A percentile compares a stretch with the other conserved stretches of the same genome.
phyloP scores from a whole-genome alignment of 257 asterid species.

The Penstemon barbatus region DNA sequence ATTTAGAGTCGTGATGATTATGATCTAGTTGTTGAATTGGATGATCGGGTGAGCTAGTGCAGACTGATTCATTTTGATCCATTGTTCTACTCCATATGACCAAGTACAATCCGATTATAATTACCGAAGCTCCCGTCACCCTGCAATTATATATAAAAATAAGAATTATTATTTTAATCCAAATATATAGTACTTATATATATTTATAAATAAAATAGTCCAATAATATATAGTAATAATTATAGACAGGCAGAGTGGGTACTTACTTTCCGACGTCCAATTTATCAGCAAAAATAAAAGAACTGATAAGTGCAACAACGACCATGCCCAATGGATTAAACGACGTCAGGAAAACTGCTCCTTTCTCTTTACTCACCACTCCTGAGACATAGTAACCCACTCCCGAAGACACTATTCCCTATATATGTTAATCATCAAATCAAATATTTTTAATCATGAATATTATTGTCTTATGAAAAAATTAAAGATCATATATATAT shows the following conservation, averaged over 20 bases:
- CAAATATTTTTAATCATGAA: too few relatives aligned
- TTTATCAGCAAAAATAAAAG: conserved; percentile 41
- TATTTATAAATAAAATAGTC: too few relatives aligned
- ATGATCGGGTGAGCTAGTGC: not conserved
- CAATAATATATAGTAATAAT: too few relatives aligned
- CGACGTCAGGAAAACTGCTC: conserved; percentile 54
- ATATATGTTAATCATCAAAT: too few relatives aligned
- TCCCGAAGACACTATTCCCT: conserved; percentile 56
- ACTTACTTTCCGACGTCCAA: conserved; percentile 47
- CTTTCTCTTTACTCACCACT: conserved; percentile 41
- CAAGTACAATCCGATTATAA: conserved; percentile 42
- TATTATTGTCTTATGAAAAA: too few relatives aligned
- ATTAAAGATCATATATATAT: too few relatives aligned
- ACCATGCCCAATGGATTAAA: conserved; percentile 53
- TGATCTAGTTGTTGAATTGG: not conserved
- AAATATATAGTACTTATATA: too few relatives aligned
- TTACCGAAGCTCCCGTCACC: conserved; percentile 37
- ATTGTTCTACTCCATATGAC: conserved; percentile 47
- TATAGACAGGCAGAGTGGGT: too few relatives aligned
- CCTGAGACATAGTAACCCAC: conserved; percentile 50
- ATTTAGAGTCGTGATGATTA: not conserved
- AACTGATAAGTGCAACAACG: conserved; percentile 47
- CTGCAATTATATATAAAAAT: too few relatives aligned
- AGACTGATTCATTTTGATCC: conserved; percentile 10
- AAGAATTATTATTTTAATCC: not conserved